These are phyloP conservation scores for Metarhizium brunneum DNA, from an alignment of 2,329 filamentous ascomycete genomes.

Conservation along the genomic window DNA sequence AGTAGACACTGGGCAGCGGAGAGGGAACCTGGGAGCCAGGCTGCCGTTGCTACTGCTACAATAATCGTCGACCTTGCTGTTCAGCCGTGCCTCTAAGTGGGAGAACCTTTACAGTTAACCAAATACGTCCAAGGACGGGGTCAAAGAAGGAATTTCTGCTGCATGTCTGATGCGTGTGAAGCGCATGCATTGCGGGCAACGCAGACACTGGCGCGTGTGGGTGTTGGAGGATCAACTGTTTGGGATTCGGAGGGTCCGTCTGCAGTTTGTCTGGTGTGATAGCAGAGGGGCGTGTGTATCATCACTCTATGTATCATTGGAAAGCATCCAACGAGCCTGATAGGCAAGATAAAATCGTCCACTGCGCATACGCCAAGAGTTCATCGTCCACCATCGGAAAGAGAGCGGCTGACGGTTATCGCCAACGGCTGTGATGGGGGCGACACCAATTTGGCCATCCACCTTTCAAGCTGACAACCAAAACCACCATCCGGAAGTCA, in stretches of 20 bases:
- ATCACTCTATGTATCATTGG: not conserved
- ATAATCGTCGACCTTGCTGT: not conserved
- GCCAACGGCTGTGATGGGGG: not conserved
- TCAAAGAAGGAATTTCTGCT: constrained; percentile 4
- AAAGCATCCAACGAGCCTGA: too few species aligned
- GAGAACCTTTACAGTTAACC: not conserved
- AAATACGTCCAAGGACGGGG: not conserved
- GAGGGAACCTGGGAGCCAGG: not conserved
- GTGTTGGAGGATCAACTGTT: not conserved
- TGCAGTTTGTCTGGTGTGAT: not conserved
- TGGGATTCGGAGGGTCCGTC: not conserved
- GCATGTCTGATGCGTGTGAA: constrained; percentile 6
- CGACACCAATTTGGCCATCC: not conserved
- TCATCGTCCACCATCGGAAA: not conserved
- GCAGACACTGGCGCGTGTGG: not conserved
- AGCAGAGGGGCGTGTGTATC: not conserved
- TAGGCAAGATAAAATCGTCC: too few species aligned
- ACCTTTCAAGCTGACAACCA: too few species aligned
- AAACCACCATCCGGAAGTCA: too few species aligned
- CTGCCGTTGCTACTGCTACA: not conserved
- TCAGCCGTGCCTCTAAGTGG: not conserved
- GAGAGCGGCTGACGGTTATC: not conserved
- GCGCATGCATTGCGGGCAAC: constrained; percentile 5
- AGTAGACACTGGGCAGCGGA: not conserved
- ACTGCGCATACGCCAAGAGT: not conserved